Percentiles rank a stretch among this genome's conserved stretches.
phyloP scores from a whole-genome alignment of 2,329 filamentous ascomycete genomes.

The Capronia americana region DNA sequence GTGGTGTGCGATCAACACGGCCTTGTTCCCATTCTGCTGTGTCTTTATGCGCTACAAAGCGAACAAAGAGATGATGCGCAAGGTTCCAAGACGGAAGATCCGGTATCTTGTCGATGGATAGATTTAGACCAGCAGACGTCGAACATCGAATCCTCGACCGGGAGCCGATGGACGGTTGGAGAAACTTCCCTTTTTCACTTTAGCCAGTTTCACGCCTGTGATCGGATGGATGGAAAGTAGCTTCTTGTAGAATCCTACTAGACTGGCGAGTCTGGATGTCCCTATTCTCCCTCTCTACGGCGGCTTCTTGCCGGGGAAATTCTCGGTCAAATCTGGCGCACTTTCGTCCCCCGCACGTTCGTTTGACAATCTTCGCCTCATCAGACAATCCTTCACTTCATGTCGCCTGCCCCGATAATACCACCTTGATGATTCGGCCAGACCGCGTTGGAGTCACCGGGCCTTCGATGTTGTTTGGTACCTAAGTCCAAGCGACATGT shows the following conservation, averaged over 20 bases:
- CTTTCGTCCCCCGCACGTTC: not conserved
- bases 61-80: constrained; percentile 38
- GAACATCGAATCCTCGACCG: not conserved
- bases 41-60: constrained; percentile 54
- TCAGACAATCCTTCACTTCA: not conserved
- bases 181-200: not conserved
- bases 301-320: not conserved
- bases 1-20: constrained; percentile 61
- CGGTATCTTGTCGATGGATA: constrained; percentile 34
- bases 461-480: not conserved
- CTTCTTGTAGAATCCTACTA: not conserved
- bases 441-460: not conserved
- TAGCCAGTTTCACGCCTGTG: not conserved
- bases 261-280: not conserved
- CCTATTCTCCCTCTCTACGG: not conserved
- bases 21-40: constrained; percentile 60
- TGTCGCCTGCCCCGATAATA: not conserved
- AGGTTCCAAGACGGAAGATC: constrained; percentile 29
- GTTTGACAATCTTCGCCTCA: not conserved
- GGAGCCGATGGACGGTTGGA: not conserved
- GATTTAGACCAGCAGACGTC: constrained; percentile 1
- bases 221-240: not conserved
- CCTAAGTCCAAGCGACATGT: not conserved
- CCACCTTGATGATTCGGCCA: not conserved
- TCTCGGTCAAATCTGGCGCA: constrained; percentile 17